phyloP scores from a whole-genome alignment of 1,139 yeast species.

The Blastobotrys petasosporus region DNA sequence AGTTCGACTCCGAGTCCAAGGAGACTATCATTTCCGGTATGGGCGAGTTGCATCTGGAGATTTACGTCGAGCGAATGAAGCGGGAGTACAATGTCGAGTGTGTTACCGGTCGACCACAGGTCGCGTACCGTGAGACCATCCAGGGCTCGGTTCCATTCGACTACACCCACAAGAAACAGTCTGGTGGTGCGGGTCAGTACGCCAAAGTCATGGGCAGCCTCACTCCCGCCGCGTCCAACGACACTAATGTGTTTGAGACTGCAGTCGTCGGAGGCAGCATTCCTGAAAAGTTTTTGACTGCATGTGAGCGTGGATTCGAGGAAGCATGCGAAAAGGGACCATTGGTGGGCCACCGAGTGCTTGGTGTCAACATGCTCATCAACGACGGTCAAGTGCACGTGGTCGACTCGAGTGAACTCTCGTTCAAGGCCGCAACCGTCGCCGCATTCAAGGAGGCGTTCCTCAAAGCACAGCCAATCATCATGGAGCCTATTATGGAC shows the following conservation, averaged over 20 bases:
- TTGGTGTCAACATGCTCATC: conserved; percentile 88
- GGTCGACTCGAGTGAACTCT: conserved; percentile 93
- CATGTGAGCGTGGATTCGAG: conserved; percentile 93
- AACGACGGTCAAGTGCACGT: conserved; percentile 97
- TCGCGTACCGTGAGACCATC: conserved; percentile 93
- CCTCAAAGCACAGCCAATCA: conserved; percentile 73
- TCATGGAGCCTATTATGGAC: conserved; percentile 93
- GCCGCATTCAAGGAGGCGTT: conserved; percentile 93
- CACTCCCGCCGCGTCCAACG: conserved; percentile 47
- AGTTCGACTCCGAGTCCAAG: conserved; percentile 84
- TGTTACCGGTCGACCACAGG: conserved; percentile 95
- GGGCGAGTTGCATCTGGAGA: conserved; percentile 96
- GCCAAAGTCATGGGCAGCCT: conserved; percentile 93
- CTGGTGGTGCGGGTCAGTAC: conserved; percentile 99
- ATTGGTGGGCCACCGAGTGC: conserved; percentile 84
- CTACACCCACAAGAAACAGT: conserved; percentile 93
- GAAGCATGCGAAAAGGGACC: conserved; percentile 97
- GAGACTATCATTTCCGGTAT: conserved; percentile 96
- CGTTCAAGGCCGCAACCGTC: conserved; percentile 88
- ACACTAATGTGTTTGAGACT: conserved; percentile 64
- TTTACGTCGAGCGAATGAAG: conserved; percentile 94
- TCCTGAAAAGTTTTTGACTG: conserved; percentile 88
- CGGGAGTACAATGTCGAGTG: conserved; percentile 97
- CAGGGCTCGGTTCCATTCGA: conserved; percentile 72
- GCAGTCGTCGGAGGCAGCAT: conserved; percentile 96